Evolutionary conservation across 768 basidiomycete species (phyloP), one percentile per base, ranked within the genome.

Genomic region (Phanerodontia chrysosporium): DNA sequence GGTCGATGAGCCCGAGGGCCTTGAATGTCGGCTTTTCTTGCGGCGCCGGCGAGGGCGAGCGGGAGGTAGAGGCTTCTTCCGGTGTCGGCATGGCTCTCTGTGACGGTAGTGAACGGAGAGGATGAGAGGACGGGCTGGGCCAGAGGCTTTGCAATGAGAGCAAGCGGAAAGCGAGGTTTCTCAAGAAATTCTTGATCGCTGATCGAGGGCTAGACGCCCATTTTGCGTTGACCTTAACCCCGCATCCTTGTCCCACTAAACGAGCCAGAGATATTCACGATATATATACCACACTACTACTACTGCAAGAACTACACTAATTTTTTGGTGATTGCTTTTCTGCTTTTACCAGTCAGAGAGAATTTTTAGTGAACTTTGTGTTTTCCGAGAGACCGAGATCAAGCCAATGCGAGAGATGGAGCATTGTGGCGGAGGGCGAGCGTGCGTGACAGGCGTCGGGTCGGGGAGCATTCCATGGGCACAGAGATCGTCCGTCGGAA

Each of bases 1-100:
- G 94, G 42, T 90, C 85, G 51, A 95, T 96, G 54, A 98, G 78
- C 27, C 95, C 95, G 28, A 99, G 82, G 30, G 84, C 83, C 64
- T 83, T 83, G 75, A 99, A 99, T 1, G 89, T 85, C 10, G 70
- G 74, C 52, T 55, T 76, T 65, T 25, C 74, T 58, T 28, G 63
- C 48, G 13, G 28, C 18, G 51, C 51, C 12, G 56, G 45, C 13
- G 72, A 66, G 16, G 74, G 60, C 21, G 67, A 52, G 16, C 70
- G 62, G 24, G 80, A 80, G 13, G 77, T 76, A 56, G 74, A 74
- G 30, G 86, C 84, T 72, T 89, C 86, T 64, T 85, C 85, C 60
- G 84, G 83, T 22, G 78, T 72, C 53, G 85, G 81, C 88, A 89
- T 89, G n/a, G 3, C 27, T 60, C 64, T 58, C 42, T 35, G 18